A percentile compares a stretch with the other conserved stretches of the same genome.
phyloP scores from a whole-genome alignment of 129 eudicot species.

The Centaurea solstitialis region DNA sequence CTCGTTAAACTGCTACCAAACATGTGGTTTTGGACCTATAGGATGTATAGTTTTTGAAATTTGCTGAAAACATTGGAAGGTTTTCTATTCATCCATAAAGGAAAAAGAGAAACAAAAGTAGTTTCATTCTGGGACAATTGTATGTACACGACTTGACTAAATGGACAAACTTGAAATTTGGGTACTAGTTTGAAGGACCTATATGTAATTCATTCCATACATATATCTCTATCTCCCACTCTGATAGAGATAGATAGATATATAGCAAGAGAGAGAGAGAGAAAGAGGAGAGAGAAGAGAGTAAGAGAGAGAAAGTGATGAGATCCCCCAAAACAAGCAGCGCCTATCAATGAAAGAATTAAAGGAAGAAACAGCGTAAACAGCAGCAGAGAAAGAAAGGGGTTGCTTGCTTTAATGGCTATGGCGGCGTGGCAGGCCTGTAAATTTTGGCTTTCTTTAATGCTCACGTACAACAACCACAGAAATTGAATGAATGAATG shows the following conservation, averaged over 20 bases:
- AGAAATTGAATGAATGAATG: constrained; percentile 19
- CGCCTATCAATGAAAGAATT: constrained; percentile 30
- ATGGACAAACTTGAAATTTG: constrained; percentile 19
- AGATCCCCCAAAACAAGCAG: constrained; percentile 35
- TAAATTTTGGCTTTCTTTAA: constrained; percentile 30
- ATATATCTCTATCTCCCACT: background rate
- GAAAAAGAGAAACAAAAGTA: background rate
- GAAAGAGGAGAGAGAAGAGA: background rate
- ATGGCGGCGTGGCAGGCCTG: constrained; percentile 48
- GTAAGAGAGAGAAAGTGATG: background rate
- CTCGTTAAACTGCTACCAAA: no score
- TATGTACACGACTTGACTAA: constrained; percentile 10
- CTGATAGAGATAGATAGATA: background rate
- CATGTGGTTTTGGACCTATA: background rate
- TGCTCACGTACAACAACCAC: constrained; percentile 33
- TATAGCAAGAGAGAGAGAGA: background rate
- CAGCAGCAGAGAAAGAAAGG: constrained; percentile 27
- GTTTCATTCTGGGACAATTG: background rate
- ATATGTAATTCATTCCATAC: background rate
- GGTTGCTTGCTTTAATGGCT: constrained; percentile 43
- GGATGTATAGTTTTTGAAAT: background rate
- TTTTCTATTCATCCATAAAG: background rate
- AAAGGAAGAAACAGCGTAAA: constrained; percentile 22
- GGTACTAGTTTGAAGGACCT: constrained; percentile 20
- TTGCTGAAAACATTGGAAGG: background rate